Evolutionary conservation across 2,329 filamentous ascomycete species (phyloP), one percentile per base, ranked within the genome.

Genomic region (Ustilaginoidea virens): DNA sequence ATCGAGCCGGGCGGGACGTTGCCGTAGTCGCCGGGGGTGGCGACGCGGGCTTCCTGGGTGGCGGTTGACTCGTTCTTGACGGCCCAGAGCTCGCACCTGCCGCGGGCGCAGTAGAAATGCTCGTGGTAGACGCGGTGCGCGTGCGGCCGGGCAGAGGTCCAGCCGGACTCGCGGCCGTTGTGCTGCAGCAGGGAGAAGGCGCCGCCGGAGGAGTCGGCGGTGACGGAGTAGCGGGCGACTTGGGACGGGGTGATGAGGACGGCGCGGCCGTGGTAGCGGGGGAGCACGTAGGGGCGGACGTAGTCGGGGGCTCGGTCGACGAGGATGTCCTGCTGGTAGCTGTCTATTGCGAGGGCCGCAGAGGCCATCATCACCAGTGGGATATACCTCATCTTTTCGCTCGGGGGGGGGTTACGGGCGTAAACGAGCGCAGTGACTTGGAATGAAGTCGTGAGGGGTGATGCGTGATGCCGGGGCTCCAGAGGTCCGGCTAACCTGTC

Each of bases 211-310:
- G 40, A 43, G 19, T 41, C 39, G 21, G 35, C 28, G 0, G 40
- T 43, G 20, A 40, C 38, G 21, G 39, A 41, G 25, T 35, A 40
- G 23, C 37, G 36, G 23, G 41, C 39, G 24, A 36, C 37, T 33
- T 42, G 39, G 4, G 40, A 35, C 8, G 30, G 14, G 5, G 41
- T 40, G 24, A 44, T 28, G 25, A 36, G 33, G 23, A 39, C 30
- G 20, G 39, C 39, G 8, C 33, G 36, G 23, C 41, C 41, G 15
- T 33, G 31, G 31, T 39, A 43, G 9, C 33, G 38, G 10, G 41
- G 41, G 13, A 44, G 31, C 13, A 44, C 40, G n/a, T 43, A 43
- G 4, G 41, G 40, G 2, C 40, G 40, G 8, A 38, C 23, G 23
- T 36, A 28, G 20, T 40, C 34, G 2, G 41, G 41, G 4, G 41